phyloP scores from a whole-genome alignment of 441 rosid genomes.

The Arabidopsis lyrata region DNA sequence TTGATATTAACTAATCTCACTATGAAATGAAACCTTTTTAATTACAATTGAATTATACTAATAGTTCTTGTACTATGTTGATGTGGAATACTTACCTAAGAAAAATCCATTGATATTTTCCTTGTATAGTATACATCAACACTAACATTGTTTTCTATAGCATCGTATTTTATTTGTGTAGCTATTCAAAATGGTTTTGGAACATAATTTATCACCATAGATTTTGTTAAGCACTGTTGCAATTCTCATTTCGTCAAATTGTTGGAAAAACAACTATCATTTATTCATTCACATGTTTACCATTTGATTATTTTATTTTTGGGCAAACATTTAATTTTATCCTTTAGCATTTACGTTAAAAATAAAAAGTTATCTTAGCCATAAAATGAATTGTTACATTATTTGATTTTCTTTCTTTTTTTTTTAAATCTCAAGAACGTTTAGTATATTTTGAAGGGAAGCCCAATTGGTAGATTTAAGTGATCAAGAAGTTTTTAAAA shows the following conservation, averaged over 20 bases:
- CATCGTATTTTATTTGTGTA: background rate
- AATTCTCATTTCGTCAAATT: background rate
- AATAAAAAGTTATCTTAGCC: no score
- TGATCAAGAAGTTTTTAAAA: background rate
- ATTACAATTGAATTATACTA: constrained; percentile 20
- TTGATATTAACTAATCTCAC: constrained; percentile 35
- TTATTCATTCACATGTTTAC: background rate
- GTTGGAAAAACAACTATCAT: background rate
- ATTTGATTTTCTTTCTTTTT: no score
- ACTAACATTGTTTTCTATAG: background rate
- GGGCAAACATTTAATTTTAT: no score
- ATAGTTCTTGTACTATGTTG: constrained; percentile 24
- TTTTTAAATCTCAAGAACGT: background rate
- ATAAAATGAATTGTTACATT: no score
- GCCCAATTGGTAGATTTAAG: constrained; percentile 14
- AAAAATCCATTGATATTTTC: no score
- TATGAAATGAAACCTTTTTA: constrained; percentile 16
- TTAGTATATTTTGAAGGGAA: background rate
- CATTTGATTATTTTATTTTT: no score
- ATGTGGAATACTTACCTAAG: constrained; percentile 33
- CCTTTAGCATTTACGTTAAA: no score
- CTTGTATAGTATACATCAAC: no score
- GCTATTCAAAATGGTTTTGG: background rate
- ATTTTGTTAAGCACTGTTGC: background rate
- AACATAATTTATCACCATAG: background rate